phyloP scores from a whole-genome alignment of 2,329 filamentous ascomycete species.

The Aspergillus niger region DNA sequence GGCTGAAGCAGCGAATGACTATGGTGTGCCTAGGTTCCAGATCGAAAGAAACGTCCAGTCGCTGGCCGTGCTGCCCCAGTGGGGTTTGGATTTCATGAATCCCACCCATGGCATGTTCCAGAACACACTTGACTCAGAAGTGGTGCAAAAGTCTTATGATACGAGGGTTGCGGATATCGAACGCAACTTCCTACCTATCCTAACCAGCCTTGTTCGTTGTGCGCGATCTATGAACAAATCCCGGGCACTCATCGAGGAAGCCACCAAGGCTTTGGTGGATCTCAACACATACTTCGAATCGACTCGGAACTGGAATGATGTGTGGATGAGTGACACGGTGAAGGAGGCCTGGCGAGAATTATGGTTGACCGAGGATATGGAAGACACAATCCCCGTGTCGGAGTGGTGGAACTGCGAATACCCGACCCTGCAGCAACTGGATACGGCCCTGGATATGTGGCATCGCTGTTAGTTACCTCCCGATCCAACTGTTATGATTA shows the following conservation, averaged over 20 bases:
- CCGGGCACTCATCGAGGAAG: conserved; percentile 44
- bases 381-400: conserved; percentile 35
- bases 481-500: conserved; percentile 38
- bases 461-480: conserved; percentile 50
- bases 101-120: conserved; percentile 56
- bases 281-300: conserved; percentile 53
- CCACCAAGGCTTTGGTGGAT: conserved; percentile 51
- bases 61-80: conserved; percentile 55
- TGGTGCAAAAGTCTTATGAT: conserved; percentile 43
- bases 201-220: conserved; percentile 52
- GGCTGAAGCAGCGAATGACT: conserved; percentile 57
- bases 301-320: conserved; percentile 50
- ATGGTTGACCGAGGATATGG: conserved; percentile 49
- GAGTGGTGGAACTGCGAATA: conserved; percentile 43
- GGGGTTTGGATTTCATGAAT: conserved; percentile 56
- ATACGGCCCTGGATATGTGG: conserved; percentile 41
- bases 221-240: conserved; percentile 50
- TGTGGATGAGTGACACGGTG: conserved; percentile 49
- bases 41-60: conserved; percentile 57
- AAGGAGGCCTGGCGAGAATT: conserved; percentile 48
- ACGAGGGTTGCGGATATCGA: conserved; percentile 50
- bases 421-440: conserved; percentile 38
- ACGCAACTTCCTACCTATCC: conserved; percentile 54
- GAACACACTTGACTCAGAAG: conserved; percentile 54
- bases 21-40: conserved; percentile 56